A percentile compares a stretch with the other conserved stretches of the same genome.
Conservation (phyloP, 495 filamentous ascomycete genomes). For the Friedmanniomyces simplex region DNA sequence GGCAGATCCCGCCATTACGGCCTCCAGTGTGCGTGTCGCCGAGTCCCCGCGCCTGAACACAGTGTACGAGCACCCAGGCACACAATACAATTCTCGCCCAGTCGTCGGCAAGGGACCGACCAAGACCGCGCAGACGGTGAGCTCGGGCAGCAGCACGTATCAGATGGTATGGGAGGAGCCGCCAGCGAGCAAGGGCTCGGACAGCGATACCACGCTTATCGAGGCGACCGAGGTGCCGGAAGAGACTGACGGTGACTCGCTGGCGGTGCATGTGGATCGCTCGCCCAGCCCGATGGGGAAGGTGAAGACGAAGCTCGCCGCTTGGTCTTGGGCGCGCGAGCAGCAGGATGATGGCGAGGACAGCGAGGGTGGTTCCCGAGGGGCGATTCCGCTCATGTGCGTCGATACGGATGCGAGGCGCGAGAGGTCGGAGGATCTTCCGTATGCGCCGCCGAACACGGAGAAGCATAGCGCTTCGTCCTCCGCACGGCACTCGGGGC, state of each 20-base stretch:
- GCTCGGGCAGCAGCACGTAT: not conserved
- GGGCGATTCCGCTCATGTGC: not conserved
- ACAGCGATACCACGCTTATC: not conserved
- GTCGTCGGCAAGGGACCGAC: not conserved
- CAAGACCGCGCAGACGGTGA: constrained; percentile 6
- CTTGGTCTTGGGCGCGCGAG: constrained; percentile 14
- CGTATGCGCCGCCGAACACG: constrained; percentile 10
- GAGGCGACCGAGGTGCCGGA: not conserved
- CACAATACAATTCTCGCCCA: not conserved
- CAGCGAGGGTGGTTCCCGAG: not conserved
- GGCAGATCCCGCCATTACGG: constrained; percentile 8
- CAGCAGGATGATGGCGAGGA: not conserved
- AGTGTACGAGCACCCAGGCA: constrained; percentile 3
- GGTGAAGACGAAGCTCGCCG: constrained; percentile 15
- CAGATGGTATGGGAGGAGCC: constrained; percentile 11
- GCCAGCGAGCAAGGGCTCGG: not conserved
- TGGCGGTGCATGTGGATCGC: not conserved
- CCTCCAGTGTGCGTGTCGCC: constrained; percentile 5
- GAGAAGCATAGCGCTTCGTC: not conserved
- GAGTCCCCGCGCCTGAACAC: constrained; percentile 3
- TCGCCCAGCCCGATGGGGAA: constrained; percentile 10
- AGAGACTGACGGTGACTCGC: not conserved
- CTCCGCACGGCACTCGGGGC: constrained; percentile 3
- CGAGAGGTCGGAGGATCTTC: not conserved
- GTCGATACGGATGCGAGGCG: not conserved